Evolutionary conservation across 2,329 filamentous ascomycete species (phyloP), one percentile per base, ranked within the genome.

Genomic region (Fusarium buxicola): DNA sequence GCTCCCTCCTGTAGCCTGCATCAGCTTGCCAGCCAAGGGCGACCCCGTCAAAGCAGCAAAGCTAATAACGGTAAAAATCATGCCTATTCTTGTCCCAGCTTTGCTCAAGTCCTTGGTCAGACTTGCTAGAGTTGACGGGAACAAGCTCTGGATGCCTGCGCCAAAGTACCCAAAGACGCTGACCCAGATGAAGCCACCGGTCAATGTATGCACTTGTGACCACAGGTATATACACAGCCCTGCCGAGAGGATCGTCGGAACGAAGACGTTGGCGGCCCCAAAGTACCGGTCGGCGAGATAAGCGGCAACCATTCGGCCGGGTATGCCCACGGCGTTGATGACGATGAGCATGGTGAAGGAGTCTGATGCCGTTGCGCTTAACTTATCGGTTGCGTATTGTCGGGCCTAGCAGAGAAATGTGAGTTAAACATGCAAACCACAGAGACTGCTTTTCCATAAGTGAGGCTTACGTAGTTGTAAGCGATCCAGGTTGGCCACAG

Each of bases 141-240:
- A 91, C 10, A 92, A 71, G 7, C 83, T 82, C 74, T 91, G 89
- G 41, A 91, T 84, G 0, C 81, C 86, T 0, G 87, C 88, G 0
- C 82, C 86, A 3, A 82, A 82, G 43, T 91, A 78, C 2, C 90
- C 90, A 69, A 89, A 91, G 53, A 89, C 79, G 0, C 81, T 76
- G 0, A 84, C 77, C 81, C 90, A 92, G 1, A 78, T 80, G 68
- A 90, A 91, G 18, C 67, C 66, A 1, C 64, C 72, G 0, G 68
- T 48, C 0, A 75, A 60, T 6, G 60, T 66, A 5, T 63, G 51
- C 0, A 89, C 83, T 0, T 80, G 81, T 0, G 82, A 79, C 87
- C 87, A 90, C 21, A 78, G 80, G 25, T 72, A 76, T 28, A 86
- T 73, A 44, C 69, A 73, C 12, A 86, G 70, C 0, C 84, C 74